Evolutionary conservation across 2,329 filamentous ascomycete genomes (phyloP), one percentile per base, ranked within the genome.

Genomic region (Pestalotiopsis sp.): DNA sequence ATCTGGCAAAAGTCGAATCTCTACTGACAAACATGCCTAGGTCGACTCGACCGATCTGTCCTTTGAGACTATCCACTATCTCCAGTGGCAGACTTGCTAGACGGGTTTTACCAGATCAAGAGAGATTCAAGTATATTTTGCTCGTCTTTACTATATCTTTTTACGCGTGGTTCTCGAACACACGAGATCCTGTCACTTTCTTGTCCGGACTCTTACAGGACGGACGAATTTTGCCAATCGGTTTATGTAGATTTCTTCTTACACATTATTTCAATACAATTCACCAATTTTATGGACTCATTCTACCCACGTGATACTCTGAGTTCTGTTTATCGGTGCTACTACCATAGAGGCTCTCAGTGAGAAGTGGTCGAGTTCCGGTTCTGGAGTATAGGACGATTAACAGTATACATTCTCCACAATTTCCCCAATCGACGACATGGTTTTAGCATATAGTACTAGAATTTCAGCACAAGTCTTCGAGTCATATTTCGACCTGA

Each of bases 1-100:
- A n/a, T 14, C 25, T 27, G 12, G 23, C 20, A 66, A 59, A 13
- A 59, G 17, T 56, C 13, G 1, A 12, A 23, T 59, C 1, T 27
- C n/a, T 36, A 13, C 59, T 62, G 20, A 62, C 2, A 20, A 36
- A 39, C 12, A 39, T 17, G 5, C 31, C 1, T 65, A 77, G 75
- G 72, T 76, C 69, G 75, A 77, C 63, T 77, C 76, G 27, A 76
- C 76, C 58, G 76, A 77, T 72, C 73, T 77, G 45, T 77, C 76
- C 68, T 72, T 59, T 25, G 75, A 77, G 71, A 58, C 59, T 41
- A 17, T 76, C 52, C 73, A 75, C 61, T 74, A 76, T 66, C 69
- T 77, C 39, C 74, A 76, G 73, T 77, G 76, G 76, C 68, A 66
- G 45, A 62, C 59, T 41, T 62, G 59, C 31, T 62, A 62, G 17